phyloP scores from a whole-genome alignment of 1,284 basidiomycete genomes.

The Moesziomyces antarcticus region DNA sequence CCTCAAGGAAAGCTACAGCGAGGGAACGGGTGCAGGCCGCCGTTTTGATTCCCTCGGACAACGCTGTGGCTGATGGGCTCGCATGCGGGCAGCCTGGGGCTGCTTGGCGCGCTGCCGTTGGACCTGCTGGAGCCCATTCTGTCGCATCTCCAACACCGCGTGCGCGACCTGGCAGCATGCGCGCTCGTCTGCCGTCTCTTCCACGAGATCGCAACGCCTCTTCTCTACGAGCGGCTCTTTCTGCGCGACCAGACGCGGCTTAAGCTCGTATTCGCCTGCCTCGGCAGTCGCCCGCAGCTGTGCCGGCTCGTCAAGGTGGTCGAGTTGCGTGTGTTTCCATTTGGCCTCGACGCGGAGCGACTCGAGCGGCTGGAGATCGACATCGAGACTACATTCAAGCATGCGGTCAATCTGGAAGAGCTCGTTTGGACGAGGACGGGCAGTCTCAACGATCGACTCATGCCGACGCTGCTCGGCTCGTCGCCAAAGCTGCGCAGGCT shows the following conservation, averaged over 20 bases:
- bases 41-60: background rate
- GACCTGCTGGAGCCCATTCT: constrained; percentile 57
- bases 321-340: constrained; percentile 63
- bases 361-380: constrained; percentile 59
- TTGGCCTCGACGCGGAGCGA: constrained; percentile 57
- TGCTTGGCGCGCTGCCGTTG: constrained; percentile 47
- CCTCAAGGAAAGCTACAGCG: no score
- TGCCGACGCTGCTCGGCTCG: constrained; percentile 41
- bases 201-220: constrained; percentile 41
- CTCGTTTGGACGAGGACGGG: constrained; percentile 65
- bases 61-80: constrained; percentile 4
- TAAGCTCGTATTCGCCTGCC: constrained; percentile 51
- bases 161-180: constrained; percentile 55
- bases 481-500: constrained; percentile 38
- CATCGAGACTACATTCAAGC: constrained; percentile 40
- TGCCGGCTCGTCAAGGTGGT: constrained; percentile 51
- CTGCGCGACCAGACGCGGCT: constrained; percentile 61
- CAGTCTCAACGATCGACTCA: constrained; percentile 57
- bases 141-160: constrained; percentile 45
- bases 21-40: constrained; percentile 15
- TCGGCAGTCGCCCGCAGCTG: constrained; percentile 39
- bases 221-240: constrained; percentile 61
- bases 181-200: constrained; percentile 45
- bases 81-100: constrained; percentile 8
- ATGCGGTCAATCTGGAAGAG: constrained; percentile 43